Conservation (phyloP, 495 filamentous ascomycete species). For the Xylaria venustula region DNA sequence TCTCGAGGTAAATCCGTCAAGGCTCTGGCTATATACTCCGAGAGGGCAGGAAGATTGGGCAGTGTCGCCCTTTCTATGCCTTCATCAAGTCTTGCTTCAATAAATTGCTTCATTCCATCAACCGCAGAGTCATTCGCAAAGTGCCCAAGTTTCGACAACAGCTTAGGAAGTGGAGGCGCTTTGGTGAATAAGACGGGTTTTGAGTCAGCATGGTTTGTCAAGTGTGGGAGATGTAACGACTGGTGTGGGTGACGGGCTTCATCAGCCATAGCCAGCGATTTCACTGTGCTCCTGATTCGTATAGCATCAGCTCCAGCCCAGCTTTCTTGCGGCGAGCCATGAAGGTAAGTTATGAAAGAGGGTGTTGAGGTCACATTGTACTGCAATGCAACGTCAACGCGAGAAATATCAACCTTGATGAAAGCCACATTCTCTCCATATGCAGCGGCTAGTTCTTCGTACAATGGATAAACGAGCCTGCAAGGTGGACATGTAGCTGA, state of each 20-base stretch:
- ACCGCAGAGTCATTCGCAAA: slow-evolving; percentile 53
- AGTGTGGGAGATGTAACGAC: slow-evolving; percentile 63
- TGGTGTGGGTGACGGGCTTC: slow-evolving; percentile 72
- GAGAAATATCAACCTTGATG: slow-evolving; percentile 79
- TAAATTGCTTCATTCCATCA: slow-evolving; percentile 60
- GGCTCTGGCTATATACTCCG: slow-evolving; percentile 49
- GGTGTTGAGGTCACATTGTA: slow-evolving; percentile 77
- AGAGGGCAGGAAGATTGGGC: slow-evolving; percentile 58
- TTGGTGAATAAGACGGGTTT: slow-evolving; percentile 75
- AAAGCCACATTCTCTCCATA: slow-evolving; percentile 66
- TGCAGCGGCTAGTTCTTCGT: slow-evolving; percentile 76
- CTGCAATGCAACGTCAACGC: slow-evolving; percentile 62
- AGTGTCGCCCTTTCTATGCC: slow-evolving; percentile 60
- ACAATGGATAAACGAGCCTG: slow-evolving; percentile 78
- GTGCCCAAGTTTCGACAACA: slow-evolving; percentile 70
- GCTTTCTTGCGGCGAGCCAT: slow-evolving; percentile 69
- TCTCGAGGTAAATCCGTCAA: slow-evolving; percentile 53
- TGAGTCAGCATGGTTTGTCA: slow-evolving; percentile 60
- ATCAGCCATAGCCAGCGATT: slow-evolving; percentile 71
- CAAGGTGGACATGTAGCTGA: slow-evolving; percentile 84
- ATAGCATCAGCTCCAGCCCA: slow-evolving; percentile 76
- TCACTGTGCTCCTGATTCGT: slow-evolving; percentile 69
- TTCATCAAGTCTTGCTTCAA: slow-evolving; percentile 53
- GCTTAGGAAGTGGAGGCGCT: slow-evolving; percentile 78
- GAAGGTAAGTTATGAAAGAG: slow-evolving; percentile 86